phyloP scores from a whole-genome alignment of 768 basidiomycete species.

The Strobilomyces echinocephalus region DNA sequence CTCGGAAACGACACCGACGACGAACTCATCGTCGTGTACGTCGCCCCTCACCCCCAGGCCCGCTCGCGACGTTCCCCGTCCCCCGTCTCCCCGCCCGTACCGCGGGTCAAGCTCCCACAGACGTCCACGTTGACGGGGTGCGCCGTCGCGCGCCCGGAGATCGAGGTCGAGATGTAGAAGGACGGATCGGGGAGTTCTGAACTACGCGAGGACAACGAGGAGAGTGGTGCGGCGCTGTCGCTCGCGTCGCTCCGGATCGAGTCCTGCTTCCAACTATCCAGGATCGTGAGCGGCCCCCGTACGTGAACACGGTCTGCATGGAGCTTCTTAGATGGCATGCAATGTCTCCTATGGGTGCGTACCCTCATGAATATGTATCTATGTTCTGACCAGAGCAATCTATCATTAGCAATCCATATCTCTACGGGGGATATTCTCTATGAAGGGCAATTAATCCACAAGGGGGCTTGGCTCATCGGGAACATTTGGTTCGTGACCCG shows the following conservation, averaged over 20 bases:
- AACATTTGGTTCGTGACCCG: slow-evolving; percentile 11
- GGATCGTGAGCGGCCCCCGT: slow-evolving; percentile 10
- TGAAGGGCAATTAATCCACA: slow-evolving; percentile 22
- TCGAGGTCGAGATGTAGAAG: not conserved
- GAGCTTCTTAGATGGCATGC: slow-evolving; percentile 13
- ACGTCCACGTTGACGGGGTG: slow-evolving; percentile 28
- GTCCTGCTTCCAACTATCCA: slow-evolving; percentile 6
- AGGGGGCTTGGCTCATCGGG: slow-evolving; percentile 7
- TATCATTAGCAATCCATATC: slow-evolving; percentile 1
- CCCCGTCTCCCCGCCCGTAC: slow-evolving; percentile 8
- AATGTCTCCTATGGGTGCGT: not conserved
- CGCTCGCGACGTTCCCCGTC: slow-evolving; percentile 28
- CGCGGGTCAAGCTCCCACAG: slow-evolving; percentile 14
- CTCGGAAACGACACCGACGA: slow-evolving; percentile 20
- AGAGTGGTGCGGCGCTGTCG: slow-evolving; percentile 13
- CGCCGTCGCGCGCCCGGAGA: not conserved
- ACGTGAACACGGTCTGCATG: slow-evolving; percentile 15
- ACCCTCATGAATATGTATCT: not conserved
- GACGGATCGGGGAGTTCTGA: too few relatives aligned
- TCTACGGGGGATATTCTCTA: slow-evolving; percentile 15
- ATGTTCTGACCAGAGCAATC: not conserved
- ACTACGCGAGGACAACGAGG: not conserved
- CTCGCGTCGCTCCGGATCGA: slow-evolving; percentile 27
- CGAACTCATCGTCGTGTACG: slow-evolving; percentile 74
- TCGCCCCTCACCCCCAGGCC: slow-evolving; percentile 71